These are phyloP conservation scores for Ophiostoma ips DNA, from an alignment of 2,329 filamentous ascomycete species.

Conservation along the genomic window DNA sequence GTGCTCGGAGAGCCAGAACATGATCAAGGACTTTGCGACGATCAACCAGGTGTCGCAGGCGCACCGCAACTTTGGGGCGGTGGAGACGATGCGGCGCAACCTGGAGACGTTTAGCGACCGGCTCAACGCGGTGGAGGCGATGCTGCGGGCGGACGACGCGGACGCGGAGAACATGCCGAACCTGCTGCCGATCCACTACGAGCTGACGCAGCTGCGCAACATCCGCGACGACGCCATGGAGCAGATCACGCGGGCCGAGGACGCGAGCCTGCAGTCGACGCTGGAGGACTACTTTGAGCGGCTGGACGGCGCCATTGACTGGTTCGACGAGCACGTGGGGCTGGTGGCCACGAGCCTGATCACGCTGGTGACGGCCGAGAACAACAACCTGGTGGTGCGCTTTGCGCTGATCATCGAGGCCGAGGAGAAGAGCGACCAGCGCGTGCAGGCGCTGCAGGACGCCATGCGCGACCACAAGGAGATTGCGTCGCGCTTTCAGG, in stretches of 20 bases:
- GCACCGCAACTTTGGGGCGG: constrained; percentile 89
- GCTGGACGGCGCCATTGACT: constrained; percentile 75
- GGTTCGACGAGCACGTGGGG: constrained; percentile 92
- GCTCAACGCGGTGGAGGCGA: constrained; percentile 58
- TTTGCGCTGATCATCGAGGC: constrained; percentile 86
- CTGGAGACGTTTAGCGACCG: constrained; percentile 77
- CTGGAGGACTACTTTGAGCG: constrained; percentile 80
- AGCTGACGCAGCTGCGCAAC: constrained; percentile 79
- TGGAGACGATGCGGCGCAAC: constrained; percentile 84
- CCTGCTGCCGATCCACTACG: constrained; percentile 77
- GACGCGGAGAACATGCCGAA: constrained; percentile 88
- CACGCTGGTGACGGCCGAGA: constrained; percentile 70
- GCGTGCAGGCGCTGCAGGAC: constrained; percentile 81
- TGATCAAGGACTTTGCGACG: constrained; percentile 91
- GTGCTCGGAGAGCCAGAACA: constrained; percentile 91
- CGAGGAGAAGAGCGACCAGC: constrained; percentile 91
- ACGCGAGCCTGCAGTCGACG: constrained; percentile 62
- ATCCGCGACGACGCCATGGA: constrained; percentile 95
- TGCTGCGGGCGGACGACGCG: constrained; percentile 71
- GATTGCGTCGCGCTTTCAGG: constrained; percentile 83
- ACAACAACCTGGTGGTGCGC: constrained; percentile 78
- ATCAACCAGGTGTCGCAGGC: constrained; percentile 88
- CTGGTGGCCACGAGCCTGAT: constrained; percentile 83
- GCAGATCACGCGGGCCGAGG: constrained; percentile 70
- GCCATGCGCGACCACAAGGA: constrained; percentile 93